Percentiles rank a stretch among this genome's conserved stretches.
Evolutionary conservation across 805 yeast species (phyloP).

Genomic region (Tetrapisispora phaffii): DNA sequence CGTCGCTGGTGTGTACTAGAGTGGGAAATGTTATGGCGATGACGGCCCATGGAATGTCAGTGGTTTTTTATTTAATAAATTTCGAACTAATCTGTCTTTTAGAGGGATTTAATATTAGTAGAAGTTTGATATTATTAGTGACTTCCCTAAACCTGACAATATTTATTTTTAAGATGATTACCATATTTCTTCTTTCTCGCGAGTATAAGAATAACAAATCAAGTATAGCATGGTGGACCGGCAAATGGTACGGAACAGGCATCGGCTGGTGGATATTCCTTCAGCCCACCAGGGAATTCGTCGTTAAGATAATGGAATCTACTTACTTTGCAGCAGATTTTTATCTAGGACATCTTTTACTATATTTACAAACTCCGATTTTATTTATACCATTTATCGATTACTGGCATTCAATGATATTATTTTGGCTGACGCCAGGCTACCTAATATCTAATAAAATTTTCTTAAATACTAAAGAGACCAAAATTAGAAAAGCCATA

Average conservation of each 20-base stretch:
- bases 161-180: constrained; percentile 43
- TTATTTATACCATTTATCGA: constrained; percentile 55
- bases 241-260: constrained; percentile 55
- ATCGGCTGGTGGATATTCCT: constrained; percentile 51
- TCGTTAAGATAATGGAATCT: constrained; percentile 56
- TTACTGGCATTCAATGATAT: constrained; percentile 53
- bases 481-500: constrained; percentile 32
- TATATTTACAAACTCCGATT: constrained; percentile 51
- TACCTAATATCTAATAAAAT: constrained; percentile 27
- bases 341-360: constrained; percentile 46
- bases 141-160: constrained; percentile 47
- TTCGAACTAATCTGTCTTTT: constrained; percentile 58
- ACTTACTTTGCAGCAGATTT: constrained; percentile 61
- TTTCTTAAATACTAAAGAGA: constrained; percentile 33
- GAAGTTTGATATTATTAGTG: constrained; percentile 53
- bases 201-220: constrained; percentile 53
- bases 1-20: constrained; percentile 32
- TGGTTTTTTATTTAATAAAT: constrained; percentile 42
- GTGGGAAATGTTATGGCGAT: constrained; percentile 48
- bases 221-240: constrained; percentile 73
- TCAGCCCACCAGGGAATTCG: constrained; percentile 55
- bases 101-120: constrained; percentile 56
- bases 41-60: constrained; percentile 43
- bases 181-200: constrained; percentile 43
- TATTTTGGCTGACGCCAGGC: constrained; percentile 59